A percentile compares a stretch with the other conserved stretches of the same genome.
Conservation (phyloP, 139 green algal genomes). For the Ulvella scutata region DNA sequence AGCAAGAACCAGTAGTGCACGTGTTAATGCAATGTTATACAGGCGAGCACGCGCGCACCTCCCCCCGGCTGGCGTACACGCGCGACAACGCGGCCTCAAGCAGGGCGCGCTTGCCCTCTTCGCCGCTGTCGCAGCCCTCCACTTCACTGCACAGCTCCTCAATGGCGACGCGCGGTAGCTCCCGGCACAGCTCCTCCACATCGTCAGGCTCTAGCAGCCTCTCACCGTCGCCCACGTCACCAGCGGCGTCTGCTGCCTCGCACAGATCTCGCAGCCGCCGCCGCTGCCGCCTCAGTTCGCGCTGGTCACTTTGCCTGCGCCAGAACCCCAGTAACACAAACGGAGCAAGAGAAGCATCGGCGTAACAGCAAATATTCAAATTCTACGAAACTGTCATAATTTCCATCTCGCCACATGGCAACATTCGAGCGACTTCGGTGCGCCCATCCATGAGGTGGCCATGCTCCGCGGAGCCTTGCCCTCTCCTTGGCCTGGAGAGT, state of each 20-base stretch:
- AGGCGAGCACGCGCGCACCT: conserved; percentile 10
- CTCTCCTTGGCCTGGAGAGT: too few relatives aligned
- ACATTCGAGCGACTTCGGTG: too few relatives aligned
- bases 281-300: conserved; percentile 66
- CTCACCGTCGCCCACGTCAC: too few relatives aligned
- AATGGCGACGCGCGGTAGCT: conserved; percentile 5
- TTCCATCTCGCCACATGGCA: too few relatives aligned
- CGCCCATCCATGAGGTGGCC: too few relatives aligned
- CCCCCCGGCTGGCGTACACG: neutral
- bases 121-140: neutral
- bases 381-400: too few relatives aligned
- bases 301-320: conserved; percentile 61
- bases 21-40: too few relatives aligned
- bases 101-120: conserved; percentile 2
- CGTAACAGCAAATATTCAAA: too few relatives aligned
- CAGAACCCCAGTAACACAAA: too few relatives aligned
- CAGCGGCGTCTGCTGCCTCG: neutral
- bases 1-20: too few relatives aligned
- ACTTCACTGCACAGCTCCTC: neutral
- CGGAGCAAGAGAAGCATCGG: too few relatives aligned
- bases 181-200: conserved; percentile 43
- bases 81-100: conserved; percentile 3
- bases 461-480: too few relatives aligned
- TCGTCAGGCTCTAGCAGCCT: conserved; percentile 22
- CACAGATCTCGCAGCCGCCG: conserved; percentile 34